Base-by-base conservation (phyloP, 1,284 basidiomycete genomes). In the Mycena sp. region DNA sequence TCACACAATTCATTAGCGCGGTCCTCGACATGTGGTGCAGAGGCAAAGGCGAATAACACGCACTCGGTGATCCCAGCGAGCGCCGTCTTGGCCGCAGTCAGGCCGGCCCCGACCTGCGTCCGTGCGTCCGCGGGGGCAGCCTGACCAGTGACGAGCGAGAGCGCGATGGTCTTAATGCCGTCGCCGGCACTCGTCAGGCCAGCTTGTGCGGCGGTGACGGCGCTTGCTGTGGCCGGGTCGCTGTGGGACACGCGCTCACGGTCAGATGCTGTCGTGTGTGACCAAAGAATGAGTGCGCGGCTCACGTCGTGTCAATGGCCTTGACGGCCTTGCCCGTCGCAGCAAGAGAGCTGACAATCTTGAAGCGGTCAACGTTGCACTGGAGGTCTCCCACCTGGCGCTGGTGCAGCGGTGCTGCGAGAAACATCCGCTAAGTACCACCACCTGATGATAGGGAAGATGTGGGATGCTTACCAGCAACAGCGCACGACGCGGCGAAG, bases 121-220 rank as follows among this genome's bases (percentile, higher is more conserved):
- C 79, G 74, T 21, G 78, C 76, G 49, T 54, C 71, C 19, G 78
- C 78, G 16, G 79, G 77, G 0, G 79, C 76, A 9, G 71, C 57
- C 63, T 76, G 72, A 14, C 77, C 77, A 4, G 73, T 73, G 50
- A 80, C 14, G 26, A 80, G 72, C 2, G 79, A 72, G 51, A 70
- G 64, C 11, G 74, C 78, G 54, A 80, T 80, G 9, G 72, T 71
- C 51, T 68, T 72, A 58, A 80, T 77, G 3, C 76, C 78, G 28
- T 65, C 65, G 37, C 75, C 65, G 4, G 78, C 77, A 57, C 69
- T 70, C 40, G 49, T 56, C 44, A 81, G 66, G 17, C 73, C 75
- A 48, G 63, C 54, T 55, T 70, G 57, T 2, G 75, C 77, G 10
- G 73, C 63, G 23, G 71, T 62, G 6, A 72, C 65, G 9, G 74